Base-by-base conservation (phyloP, 75 land plant species). In the Azolla pinnata region DNA sequence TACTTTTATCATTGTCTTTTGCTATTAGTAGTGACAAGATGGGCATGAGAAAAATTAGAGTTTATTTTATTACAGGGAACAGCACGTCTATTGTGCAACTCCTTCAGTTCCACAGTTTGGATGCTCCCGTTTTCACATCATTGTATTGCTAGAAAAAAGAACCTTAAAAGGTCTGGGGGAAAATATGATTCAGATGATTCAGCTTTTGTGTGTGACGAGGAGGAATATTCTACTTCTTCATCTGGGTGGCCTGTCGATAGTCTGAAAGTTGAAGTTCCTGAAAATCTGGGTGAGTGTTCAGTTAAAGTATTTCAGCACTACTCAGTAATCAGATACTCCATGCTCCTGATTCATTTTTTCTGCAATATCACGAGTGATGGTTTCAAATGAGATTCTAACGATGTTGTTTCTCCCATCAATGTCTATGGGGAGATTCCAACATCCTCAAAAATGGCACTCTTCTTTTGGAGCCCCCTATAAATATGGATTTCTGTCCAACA, bases 41-140 rank as follows among this genome's bases (percentile, higher is more conserved):
- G n/a, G n/a, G n/a, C n/a, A n/a, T n/a, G n/a, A n/a, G n/a, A n/a
- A n/a, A n/a, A n/a, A n/a, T n/a, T n/a, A n/a, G n/a, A n/a, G n/a
- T n/a, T n/a, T n/a, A n/a, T n/a, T n/a, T n/a, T 21, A 30, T 27
- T 59, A 33, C 80, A 93, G 96, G 98, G 99, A 71, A 85, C 99
- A 64, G 84, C 96, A 52, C 70, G 99, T 18, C 19, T 83, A 66
- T 72, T 95, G 90, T 78, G 70, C 75, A 85, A 85, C 70, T 82
- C 99, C 52, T 95, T 95, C 78, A 85, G 78, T 53, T 88, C 99
- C 30, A 79, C 87, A 35, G 47, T 86, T 34, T 95, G 99, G 99
- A 83, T 86, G 84, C 62, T 81, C 67, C 99, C 96, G 49, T 86
- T 95, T 69, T 86, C 99, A 52, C 69, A 74, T 61, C 58, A 86